Evolutionary conservation across 2,329 filamentous ascomycete species (phyloP), one percentile per base, ranked within the genome.

Genomic region (Hymenoscyphus salicellus): DNA sequence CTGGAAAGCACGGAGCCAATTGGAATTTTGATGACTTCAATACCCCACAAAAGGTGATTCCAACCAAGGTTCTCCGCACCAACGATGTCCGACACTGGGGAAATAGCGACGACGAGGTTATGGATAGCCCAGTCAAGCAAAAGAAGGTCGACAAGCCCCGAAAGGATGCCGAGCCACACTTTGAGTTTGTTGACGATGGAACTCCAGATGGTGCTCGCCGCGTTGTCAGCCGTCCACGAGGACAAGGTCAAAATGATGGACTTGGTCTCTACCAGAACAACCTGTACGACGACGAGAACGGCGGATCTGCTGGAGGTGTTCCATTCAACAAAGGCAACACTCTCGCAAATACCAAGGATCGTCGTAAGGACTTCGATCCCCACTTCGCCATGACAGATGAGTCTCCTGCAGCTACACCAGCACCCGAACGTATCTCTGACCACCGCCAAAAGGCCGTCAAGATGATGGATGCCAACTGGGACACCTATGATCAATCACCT

Each of bases 21-120:
- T 97, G 94, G 93, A 87, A 87, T 58, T 98, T 98, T 77, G 86
- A 92, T 66, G 93, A 97, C 78, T 96, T 96, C 72, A 80, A 81
- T 17, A 97, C 93, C 0, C 94, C 94, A 0, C 84, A 89, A 69
- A 97, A 96, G 82, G 70, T 79, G 30, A 81, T 86, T 58, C 82
- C 84, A 4, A 79, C 82, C 56, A 90, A 89, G 76, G 76, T 84
- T 26, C 74, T 82, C 84, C 88, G 65, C 80, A 83, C 46, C 86
- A 92, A 73, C 60, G 88, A 95, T 66, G 84, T 88, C 66, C 89
- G 91, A 63, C 89, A 95, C 76, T 96, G 91, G 86, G 89, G 89
- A 71, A 87, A 89, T 58, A 89, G 93, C 66, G 85, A 89, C 69
- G 81, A 86, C 75, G 79, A 87, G 66, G 79, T 85, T 55, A 77